Evolutionary conservation across 257 asterid species (phyloP), one percentile per base, ranked within the genome.

Genomic region (Ligustrum vulgare): DNA sequence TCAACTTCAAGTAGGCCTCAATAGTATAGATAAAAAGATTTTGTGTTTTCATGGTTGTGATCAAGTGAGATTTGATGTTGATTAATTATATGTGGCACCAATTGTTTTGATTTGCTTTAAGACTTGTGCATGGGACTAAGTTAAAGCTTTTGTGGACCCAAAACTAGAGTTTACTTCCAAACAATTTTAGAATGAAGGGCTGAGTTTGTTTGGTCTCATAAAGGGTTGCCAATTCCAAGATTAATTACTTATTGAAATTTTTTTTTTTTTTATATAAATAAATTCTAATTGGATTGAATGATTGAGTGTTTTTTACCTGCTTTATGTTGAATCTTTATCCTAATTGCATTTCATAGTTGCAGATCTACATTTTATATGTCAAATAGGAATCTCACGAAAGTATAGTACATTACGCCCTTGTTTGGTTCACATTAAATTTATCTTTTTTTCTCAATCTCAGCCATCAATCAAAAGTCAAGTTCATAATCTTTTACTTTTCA

Each of bases 51-150:
- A 51, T 66, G 85, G 72, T 85, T 71, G 81, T 80, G 78, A 77
- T 28, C 31, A 28, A 84, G 75, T 76, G 80, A 76, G 84, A 82
- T 77, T 80, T 79, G 72, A 69, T 72, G 84, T 58, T 73, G 49
- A 66, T 67, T 71, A n/a, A 9, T 5, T 35, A 35, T 47, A 72
- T 73, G 67, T 81, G 81, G 75, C 77, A 72, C 79, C 65, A 74
- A 73, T 67, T 74, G 75, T 74, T 43, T 68, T 62, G 69, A 33
- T 67, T 79, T 54, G 65, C 49, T 31, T 56, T 74, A 65, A 37
- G 84, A 87, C 90, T 62, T 69, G 73, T 81, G 93, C 86, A 72
- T 70, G 80, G 66, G 84, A 76, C 81, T 78, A 76, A 79, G 75
- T 78, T 74, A 66, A 10, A 58, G 77, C 13, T 64, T 47, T 45